phyloP scores from a whole-genome alignment of 2,329 filamentous ascomycete genomes.

The Pestalotiopsis sp. region DNA sequence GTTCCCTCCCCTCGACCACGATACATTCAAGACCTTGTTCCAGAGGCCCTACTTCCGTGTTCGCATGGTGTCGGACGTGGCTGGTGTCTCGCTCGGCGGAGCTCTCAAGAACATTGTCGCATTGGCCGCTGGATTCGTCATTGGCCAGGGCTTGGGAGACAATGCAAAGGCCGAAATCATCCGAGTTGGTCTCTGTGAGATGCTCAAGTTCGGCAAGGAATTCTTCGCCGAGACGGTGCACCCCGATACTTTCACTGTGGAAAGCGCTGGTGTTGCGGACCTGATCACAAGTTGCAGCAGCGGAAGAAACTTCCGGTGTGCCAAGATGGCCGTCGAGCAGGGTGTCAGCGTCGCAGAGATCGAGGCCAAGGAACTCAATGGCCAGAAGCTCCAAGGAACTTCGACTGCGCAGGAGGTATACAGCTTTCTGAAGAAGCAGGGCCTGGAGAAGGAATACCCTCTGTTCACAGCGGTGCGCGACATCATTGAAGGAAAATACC shows the following conservation, averaged over 20 bases:
- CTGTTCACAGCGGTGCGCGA: constrained; percentile 88
- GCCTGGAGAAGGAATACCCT: constrained; percentile 82
- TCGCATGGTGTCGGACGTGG: constrained; percentile 91
- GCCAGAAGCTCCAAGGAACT: constrained; percentile 97
- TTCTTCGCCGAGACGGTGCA: constrained; percentile 87
- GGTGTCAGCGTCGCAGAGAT: constrained; percentile 83
- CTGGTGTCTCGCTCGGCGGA: constrained; percentile 90
- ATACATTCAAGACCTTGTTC: constrained; percentile 83
- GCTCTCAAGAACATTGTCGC: constrained; percentile 98
- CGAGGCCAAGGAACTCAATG: constrained; percentile 87
- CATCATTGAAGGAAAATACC: constrained; percentile 76
- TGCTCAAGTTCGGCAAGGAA: constrained; percentile 92
- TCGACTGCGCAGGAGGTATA: constrained; percentile 91
- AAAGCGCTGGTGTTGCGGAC: constrained; percentile 93
- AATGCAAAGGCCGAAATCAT: constrained; percentile 99
- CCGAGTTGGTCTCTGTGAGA: constrained; percentile 93
- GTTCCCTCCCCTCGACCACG: constrained; percentile 85
- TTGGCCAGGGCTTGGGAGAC: constrained; percentile 95
- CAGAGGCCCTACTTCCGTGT: constrained; percentile 98
- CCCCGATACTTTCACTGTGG: constrained; percentile 90
- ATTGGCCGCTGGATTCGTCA: constrained; percentile 90
- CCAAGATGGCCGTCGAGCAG: constrained; percentile 82
- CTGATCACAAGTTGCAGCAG: constrained; percentile 92
- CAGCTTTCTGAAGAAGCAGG: constrained; percentile 79
- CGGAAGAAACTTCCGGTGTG: constrained; percentile 92